Conservation (phyloP, 176 grass and related monocot species). For the Zizania latifolia region DNA sequence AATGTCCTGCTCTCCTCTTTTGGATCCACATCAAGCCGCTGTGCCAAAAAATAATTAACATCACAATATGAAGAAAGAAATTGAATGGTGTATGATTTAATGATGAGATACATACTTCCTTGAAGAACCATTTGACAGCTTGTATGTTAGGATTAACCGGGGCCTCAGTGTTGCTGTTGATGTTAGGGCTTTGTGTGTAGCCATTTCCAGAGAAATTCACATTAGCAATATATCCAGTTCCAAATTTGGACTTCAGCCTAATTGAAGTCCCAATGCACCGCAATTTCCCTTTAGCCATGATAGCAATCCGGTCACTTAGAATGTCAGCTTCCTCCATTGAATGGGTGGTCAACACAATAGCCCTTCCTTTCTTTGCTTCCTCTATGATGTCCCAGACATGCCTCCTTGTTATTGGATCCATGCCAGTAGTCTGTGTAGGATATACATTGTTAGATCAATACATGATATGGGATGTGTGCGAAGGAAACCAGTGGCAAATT, state of each 20-base stretch:
- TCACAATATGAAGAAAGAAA: background rate
- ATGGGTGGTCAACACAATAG: slow-evolving; percentile 95
- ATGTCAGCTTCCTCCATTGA: slow-evolving; percentile 99
- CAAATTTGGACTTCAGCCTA: slow-evolving; percentile 88
- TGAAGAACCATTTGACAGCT: slow-evolving; percentile 75
- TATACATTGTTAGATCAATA: slow-evolving; percentile 23
- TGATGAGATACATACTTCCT: slow-evolving; percentile 50
- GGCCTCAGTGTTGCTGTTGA: slow-evolving; percentile 7
- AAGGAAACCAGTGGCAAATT: background rate
- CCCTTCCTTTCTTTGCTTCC: slow-evolving; percentile 92
- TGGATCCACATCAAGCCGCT: slow-evolving; percentile 59
- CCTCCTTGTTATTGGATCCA: slow-evolving; percentile 98
- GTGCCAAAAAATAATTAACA: slow-evolving; percentile 14
- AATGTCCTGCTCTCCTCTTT: slow-evolving; percentile 86
- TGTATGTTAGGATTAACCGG: slow-evolving; percentile 47
- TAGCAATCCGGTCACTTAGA: slow-evolving; percentile 84
- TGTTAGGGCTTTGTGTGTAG: slow-evolving; percentile 41
- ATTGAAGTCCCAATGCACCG: slow-evolving; percentile 94
- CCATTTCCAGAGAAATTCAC: slow-evolving; percentile 74
- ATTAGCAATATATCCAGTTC: slow-evolving; percentile 84
- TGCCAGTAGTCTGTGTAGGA: slow-evolving; percentile 76
- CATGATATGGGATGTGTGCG: background rate
- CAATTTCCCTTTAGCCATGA: slow-evolving; percentile 97
- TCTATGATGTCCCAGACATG: slow-evolving; percentile 98
- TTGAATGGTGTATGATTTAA: background rate